phyloP scores from a whole-genome alignment of 345 rosid genomes.

The Hypericum androsaemum region DNA sequence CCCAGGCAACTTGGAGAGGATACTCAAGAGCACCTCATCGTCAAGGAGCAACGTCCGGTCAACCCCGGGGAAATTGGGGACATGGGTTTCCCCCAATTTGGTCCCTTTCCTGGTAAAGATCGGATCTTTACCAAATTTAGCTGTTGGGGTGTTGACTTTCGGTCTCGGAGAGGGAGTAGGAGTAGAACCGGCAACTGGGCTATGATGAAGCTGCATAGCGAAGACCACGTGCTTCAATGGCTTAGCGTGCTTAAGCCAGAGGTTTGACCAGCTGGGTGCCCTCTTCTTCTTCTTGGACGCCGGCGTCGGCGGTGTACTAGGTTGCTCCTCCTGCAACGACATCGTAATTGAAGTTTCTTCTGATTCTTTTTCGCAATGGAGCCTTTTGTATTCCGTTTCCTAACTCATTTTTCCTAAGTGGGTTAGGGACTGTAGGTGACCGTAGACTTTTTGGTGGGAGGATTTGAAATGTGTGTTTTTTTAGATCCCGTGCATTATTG shows the following conservation, averaged over 20 bases:
- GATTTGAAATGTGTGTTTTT: too few relatives aligned
- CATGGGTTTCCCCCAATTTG: conserved; percentile 17
- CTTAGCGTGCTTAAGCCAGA: conserved; percentile 43
- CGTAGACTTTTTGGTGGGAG: too few relatives aligned
- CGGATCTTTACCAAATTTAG: too few relatives aligned
- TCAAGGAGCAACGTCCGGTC: conserved; percentile 62
- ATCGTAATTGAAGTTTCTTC: conserved; percentile 14
- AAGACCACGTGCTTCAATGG: conserved; percentile 47
- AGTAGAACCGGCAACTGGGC: conserved; percentile 9
- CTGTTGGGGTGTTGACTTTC: background rate
- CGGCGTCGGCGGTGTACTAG: conserved; percentile 29
- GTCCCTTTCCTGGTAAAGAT: too few relatives aligned
- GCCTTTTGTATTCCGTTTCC: too few relatives aligned
- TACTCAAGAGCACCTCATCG: conserved; percentile 21
- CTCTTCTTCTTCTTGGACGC: conserved; percentile 37
- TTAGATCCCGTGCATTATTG: too few relatives aligned
- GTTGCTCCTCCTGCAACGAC: conserved; percentile 37
- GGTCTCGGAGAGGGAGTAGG: conserved; percentile 18
- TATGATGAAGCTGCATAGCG: conserved; percentile 47
- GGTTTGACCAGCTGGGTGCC: conserved; percentile 45
- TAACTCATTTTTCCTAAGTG: too few relatives aligned
- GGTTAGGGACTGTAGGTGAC: too few relatives aligned
- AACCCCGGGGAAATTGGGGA: conserved; percentile 30
- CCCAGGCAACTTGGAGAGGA: conserved; percentile 18
- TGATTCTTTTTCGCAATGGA: too few relatives aligned